Percentiles rank a stretch among this genome's conserved stretches.
These are phyloP conservation scores for Leptographium galeiforme DNA, from an alignment of 2,329 filamentous ascomycete species.

Conservation along the genomic window DNA sequence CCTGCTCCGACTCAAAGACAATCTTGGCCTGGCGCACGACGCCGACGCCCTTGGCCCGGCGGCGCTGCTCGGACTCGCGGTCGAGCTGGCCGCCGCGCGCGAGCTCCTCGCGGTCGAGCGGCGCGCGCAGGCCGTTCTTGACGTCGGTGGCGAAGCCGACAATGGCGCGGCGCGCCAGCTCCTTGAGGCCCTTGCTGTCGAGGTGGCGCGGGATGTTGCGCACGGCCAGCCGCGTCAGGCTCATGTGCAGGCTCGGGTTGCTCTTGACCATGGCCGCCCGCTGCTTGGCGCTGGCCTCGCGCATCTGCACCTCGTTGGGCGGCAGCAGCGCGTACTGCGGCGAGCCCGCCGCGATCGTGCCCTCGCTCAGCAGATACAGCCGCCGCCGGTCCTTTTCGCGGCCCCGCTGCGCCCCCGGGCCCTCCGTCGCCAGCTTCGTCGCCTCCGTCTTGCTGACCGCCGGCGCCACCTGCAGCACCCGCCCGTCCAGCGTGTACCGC, in stretches of 20 bases:
- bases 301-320: conserved; percentile 70
- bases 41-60: conserved; percentile 68
- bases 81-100: conserved; percentile 67
- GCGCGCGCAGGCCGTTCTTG: conserved; percentile 60
- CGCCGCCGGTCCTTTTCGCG: conserved; percentile 78
- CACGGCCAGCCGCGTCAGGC: conserved; percentile 77
- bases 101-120: conserved; percentile 81
- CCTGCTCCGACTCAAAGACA: conserved; percentile 78
- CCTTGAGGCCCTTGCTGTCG: conserved; percentile 77
- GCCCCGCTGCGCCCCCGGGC: conserved; percentile 47
- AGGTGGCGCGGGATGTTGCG: conserved; percentile 81
- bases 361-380: conserved; percentile 78
- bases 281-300: conserved; percentile 75
- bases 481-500: conserved; percentile 79
- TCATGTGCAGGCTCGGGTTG: conserved; percentile 81
- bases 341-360: conserved; percentile 64
- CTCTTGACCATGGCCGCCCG: conserved; percentile 80
- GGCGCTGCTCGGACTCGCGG: conserved; percentile 62
- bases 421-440: conserved; percentile 57
- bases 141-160: conserved; percentile 90
- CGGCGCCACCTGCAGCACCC: conserved; percentile 69
- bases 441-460: conserved; percentile 80
- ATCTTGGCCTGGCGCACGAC: conserved; percentile 92
- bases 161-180: conserved; percentile 78
- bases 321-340: conserved; percentile 65